Conservation (phyloP, 1,284 basidiomycete species). For the Ganoderma sp. region DNA sequence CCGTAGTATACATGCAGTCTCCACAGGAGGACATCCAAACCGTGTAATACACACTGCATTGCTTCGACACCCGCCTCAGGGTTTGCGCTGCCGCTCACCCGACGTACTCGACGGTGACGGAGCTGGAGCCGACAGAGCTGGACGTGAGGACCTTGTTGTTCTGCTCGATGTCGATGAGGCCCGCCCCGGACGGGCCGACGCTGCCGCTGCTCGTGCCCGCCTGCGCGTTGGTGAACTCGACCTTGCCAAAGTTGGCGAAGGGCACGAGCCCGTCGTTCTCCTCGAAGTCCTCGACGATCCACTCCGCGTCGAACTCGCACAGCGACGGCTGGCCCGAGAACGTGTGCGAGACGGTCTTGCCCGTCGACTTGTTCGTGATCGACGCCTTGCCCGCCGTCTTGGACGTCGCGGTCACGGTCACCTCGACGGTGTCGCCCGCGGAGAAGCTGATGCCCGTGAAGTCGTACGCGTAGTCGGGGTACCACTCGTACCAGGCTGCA, state of each 20-base stretch:
- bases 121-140: constrained; percentile 29
- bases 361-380: constrained; percentile 40
- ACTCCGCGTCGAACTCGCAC: constrained; percentile 40
- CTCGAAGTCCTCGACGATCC: constrained; percentile 45
- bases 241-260: constrained; percentile 46
- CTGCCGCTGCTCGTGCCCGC: constrained; percentile 21
- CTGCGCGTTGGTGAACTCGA: constrained; percentile 34
- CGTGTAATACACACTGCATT: too few relatives aligned
- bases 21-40: too few relatives aligned
- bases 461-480: constrained; percentile 43
- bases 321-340: constrained; percentile 41
- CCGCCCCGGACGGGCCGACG: constrained; percentile 34
- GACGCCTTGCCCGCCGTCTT: constrained; percentile 39
- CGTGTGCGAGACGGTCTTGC: constrained; percentile 37
- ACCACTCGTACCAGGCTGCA: constrained; percentile 49
- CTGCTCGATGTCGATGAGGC: constrained; percentile 42
- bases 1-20: too few relatives aligned
- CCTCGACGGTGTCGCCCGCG: constrained; percentile 40
- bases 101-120: constrained; percentile 38
- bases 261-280: constrained; percentile 39
- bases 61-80: too few relatives aligned
- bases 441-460: constrained; percentile 42
- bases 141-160: constrained; percentile 37
- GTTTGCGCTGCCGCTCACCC: neutral
- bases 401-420: constrained; percentile 40